A percentile compares a stretch with the other conserved stretches of the same genome.
These are phyloP conservation scores for Schizochytrium sp. DNA, from an alignment of 108 stramenopile genomes.

Conservation along the genomic window DNA sequence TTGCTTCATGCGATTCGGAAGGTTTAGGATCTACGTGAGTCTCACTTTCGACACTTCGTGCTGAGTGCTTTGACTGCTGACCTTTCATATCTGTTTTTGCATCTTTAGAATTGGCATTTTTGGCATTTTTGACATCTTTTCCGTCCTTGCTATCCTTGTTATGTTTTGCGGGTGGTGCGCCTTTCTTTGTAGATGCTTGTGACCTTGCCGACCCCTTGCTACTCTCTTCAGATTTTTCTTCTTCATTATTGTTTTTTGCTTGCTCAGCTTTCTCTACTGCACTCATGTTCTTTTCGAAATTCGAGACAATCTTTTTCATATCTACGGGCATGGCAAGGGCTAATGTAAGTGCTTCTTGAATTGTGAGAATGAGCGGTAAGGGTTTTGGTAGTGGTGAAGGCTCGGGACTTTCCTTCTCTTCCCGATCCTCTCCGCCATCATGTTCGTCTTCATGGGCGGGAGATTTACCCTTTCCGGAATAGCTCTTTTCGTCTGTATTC, in stretches of 20 bases:
- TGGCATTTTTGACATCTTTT: no score
- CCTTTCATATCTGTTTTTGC: no score
- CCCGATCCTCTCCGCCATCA: not conserved
- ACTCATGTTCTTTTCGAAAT: not conserved
- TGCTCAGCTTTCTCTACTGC: not conserved
- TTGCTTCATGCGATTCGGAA: not conserved
- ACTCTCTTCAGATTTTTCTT: not conserved
- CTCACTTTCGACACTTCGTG: no score
- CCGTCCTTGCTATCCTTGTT: no score
- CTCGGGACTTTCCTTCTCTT: not conserved
- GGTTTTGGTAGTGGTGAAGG: not conserved
- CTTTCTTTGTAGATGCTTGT: no score
- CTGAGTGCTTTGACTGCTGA: no score
- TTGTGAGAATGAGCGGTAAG: not conserved
- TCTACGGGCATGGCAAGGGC: not conserved
- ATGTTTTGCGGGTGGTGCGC: no score
- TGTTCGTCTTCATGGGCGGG: not conserved
- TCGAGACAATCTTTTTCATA: no score
- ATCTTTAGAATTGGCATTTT: no score
- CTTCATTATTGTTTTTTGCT: not conserved
- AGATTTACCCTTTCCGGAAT: not conserved
- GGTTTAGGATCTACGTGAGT: no score
- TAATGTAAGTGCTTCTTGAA: not conserved
- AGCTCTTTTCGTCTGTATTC: not conserved
- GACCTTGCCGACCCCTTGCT: no score